phyloP scores from a whole-genome alignment of 306 rosid genomes.

The Castanea crenata region DNA sequence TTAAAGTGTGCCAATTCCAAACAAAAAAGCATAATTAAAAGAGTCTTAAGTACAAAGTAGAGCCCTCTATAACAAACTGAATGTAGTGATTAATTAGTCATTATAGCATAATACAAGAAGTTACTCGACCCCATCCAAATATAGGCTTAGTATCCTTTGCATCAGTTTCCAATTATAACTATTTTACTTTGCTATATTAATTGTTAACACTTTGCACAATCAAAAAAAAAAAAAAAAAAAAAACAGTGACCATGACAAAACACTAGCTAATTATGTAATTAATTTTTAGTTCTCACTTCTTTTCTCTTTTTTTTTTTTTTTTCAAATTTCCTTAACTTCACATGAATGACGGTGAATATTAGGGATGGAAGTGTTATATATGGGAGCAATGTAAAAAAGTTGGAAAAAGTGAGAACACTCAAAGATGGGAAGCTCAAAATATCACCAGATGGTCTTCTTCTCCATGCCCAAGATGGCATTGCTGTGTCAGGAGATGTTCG shows the following conservation, averaged over 20 bases:
- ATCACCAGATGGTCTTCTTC: slow-evolving; percentile 38
- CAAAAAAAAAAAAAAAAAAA: too few relatives aligned
- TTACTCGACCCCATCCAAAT: too few relatives aligned
- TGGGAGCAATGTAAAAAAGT: slow-evolving; percentile 45
- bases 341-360: not conserved
- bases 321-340: too few relatives aligned
- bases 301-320: not conserved
- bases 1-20: not conserved
- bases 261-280: not conserved
- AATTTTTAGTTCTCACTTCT: not conserved
- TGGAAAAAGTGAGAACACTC: slow-evolving; percentile 37
- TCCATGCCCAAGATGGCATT: slow-evolving; percentile 43
- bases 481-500: slow-evolving; percentile 49
- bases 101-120: too few relatives aligned
- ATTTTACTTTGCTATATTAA: too few relatives aligned
- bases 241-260: not conserved
- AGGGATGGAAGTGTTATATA: slow-evolving; percentile 66
- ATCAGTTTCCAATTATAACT: too few relatives aligned
- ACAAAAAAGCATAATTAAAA: not conserved
- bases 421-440: slow-evolving; percentile 61
- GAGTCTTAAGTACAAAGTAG: too few relatives aligned
- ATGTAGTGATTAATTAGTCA: too few relatives aligned
- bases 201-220: too few relatives aligned
- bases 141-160: too few relatives aligned
- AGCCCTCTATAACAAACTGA: too few relatives aligned